Percentiles rank a stretch among this genome's conserved stretches.
These are phyloP conservation scores for Cyberlindnera mississippiensis DNA, from an alignment of 805 yeast genomes.

Conservation along the genomic window DNA sequence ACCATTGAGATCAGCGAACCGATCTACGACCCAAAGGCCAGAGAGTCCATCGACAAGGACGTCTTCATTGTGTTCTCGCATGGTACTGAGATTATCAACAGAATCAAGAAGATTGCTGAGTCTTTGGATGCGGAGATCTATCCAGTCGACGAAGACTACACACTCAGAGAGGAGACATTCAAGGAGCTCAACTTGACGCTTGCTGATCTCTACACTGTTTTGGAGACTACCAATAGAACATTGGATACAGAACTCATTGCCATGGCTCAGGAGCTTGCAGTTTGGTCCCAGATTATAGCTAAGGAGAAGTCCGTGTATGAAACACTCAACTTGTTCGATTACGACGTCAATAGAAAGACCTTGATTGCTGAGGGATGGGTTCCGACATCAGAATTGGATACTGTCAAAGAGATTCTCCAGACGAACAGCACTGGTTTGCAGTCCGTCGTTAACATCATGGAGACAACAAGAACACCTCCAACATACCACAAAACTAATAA, in stretches of 20 bases:
- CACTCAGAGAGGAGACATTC: slow-evolving; percentile 65
- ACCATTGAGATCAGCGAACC: slow-evolving; percentile 69
- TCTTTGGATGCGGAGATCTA: slow-evolving; percentile 83
- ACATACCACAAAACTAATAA: slow-evolving; percentile 93
- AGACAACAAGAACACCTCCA: slow-evolving; percentile 84
- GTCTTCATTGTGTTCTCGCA: slow-evolving; percentile 90
- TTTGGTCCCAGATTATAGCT: slow-evolving; percentile 64
- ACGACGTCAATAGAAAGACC: slow-evolving; percentile 69
- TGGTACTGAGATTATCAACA: slow-evolving; percentile 67
- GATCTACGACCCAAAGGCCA: slow-evolving; percentile 61
- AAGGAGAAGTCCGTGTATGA: slow-evolving; percentile 85
- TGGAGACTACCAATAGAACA: slow-evolving; percentile 62
- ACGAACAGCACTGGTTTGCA: slow-evolving; percentile 60
- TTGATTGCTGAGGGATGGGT: slow-evolving; percentile 97
- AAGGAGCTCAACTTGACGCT: slow-evolving; percentile 53
- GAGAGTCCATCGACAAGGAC: slow-evolving; percentile 61
- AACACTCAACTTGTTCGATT: slow-evolving; percentile 75
- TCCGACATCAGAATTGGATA: slow-evolving; percentile 69
- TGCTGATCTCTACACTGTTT: slow-evolving; percentile 60
- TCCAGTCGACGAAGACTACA: slow-evolving; percentile 45
- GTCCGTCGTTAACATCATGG: slow-evolving; percentile 52
- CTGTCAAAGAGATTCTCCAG: slow-evolving; percentile 59
- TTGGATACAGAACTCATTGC: slow-evolving; percentile 74
- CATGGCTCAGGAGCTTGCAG: slow-evolving; percentile 66
- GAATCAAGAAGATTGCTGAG: slow-evolving; percentile 82